Base-by-base conservation (phyloP, 164 flowering plant species). In the Nymphaea thermarum region DNA sequence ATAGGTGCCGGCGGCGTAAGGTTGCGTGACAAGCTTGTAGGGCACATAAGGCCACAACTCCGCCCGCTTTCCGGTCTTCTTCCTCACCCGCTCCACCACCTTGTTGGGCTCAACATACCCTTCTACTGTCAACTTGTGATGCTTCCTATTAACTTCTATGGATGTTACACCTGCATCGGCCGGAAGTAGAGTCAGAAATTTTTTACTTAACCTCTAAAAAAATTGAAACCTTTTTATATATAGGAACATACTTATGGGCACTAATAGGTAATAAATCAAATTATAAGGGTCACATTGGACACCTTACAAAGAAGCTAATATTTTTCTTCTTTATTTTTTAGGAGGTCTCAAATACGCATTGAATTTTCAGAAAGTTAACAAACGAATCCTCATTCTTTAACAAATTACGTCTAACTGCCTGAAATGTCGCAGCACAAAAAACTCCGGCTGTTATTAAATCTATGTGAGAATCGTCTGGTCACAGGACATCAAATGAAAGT, bases 21-120 rank as follows among this genome's bases (percentile, higher is more conserved):
- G 98, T 68, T 93, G 97, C 5, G 67, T 86, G 3, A 91, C 98
- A 10, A 72, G 81, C 55, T 85, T 89, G 74, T 93, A 93, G 0
- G 98, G 97, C 2, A 93, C 92, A 71, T 90, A 93, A 2, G 98
- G 98, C 96, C 97, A 93, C 2, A 87, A 60, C 89, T 93, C 97
- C 0, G 90, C 98, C 77, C 66, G 82, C 88, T 93, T 93, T 5
- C 94, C 96, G 42, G 98, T 93, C 6, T 86, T 80, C 66, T 81
- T 81, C 8, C 71, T 72, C 44, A 93, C 83, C 25, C 96, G 85
- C 0, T 80, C 70, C 77, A 93, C 72, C 68, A 93, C 96, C 75
- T 85, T 87, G 25, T 72, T 43, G 0, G 97, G 91, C 0, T 93
- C 89, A 43, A 91, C 94, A 64, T 90, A 93, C 14, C 98, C 98